Percentiles rank a stretch among this genome's conserved stretches.
Conservation (phyloP, 2,329 filamentous ascomycete genomes). For the Cercospora zeae-maydis region DNA sequence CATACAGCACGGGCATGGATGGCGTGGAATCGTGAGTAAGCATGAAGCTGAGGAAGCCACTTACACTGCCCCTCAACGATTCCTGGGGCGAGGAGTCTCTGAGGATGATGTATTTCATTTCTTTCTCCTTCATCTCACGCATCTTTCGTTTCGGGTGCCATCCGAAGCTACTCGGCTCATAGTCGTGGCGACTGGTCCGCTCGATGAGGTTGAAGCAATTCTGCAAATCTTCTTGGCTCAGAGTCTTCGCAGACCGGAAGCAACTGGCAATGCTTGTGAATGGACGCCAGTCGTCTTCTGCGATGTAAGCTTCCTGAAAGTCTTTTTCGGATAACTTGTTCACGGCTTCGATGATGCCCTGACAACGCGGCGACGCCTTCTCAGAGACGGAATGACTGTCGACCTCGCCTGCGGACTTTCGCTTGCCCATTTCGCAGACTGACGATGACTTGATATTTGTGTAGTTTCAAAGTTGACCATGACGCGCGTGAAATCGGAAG, state of each 20-base stretch:
- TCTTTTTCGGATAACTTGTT: conserved; percentile 3
- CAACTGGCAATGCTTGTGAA: background rate
- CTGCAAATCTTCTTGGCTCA: conserved; percentile 36
- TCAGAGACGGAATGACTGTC: background rate
- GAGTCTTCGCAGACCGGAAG: conserved; percentile 2
- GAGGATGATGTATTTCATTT: conserved; percentile 63
- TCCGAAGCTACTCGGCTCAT: conserved; percentile 58
- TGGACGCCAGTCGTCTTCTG: background rate
- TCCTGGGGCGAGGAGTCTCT: background rate
- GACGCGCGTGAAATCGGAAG: background rate
- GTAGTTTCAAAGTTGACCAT: background rate
- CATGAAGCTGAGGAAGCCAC: conserved; percentile 61
- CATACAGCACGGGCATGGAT: conserved; percentile 65
- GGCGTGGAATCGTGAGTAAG: conserved; percentile 62
- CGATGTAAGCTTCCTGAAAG: background rate
- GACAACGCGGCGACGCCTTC: background rate
- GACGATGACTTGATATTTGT: background rate
- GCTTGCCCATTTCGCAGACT: conserved; percentile 16
- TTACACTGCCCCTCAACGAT: conserved; percentile 9
- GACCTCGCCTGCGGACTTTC: conserved; percentile 9
- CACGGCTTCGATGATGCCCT: background rate
- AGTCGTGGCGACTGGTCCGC: conserved; percentile 61
- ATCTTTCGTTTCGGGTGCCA: conserved; percentile 63
- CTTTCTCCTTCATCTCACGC: conserved; percentile 63
- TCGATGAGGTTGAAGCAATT: conserved; percentile 57